phyloP scores from a whole-genome alignment of 768 basidiomycete genomes.

The Chiua virens region DNA sequence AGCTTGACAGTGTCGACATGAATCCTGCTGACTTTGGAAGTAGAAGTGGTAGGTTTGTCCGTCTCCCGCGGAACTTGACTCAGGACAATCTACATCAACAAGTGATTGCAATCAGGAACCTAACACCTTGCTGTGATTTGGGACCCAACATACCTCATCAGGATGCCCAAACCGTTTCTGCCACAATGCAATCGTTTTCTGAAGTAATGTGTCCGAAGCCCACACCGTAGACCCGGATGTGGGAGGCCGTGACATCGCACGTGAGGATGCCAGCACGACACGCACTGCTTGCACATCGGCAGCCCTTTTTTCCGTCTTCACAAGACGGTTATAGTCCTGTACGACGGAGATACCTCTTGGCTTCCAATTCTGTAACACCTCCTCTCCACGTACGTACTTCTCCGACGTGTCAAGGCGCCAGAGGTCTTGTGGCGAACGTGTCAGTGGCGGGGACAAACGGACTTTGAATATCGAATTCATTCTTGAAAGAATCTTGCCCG shows the following conservation, averaged over 20 bases:
- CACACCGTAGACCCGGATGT: slow-evolving; percentile 55
- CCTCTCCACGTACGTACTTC: slow-evolving; percentile 94
- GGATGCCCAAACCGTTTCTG: slow-evolving; percentile 75
- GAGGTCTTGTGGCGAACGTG: slow-evolving; percentile 83
- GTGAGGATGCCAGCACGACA: slow-evolving; percentile 63
- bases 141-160: slow-evolving; percentile 57
- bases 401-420: slow-evolving; percentile 95
- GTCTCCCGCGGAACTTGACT: slow-evolving; percentile 66
- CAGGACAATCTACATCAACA: slow-evolving; percentile 66
- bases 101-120: slow-evolving; percentile 13
- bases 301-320: slow-evolving; percentile 67
- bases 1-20: slow-evolving; percentile 61
- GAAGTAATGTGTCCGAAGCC: slow-evolving; percentile 65
- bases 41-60: slow-evolving; percentile 31
- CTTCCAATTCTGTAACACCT: slow-evolving; percentile 78
- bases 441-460: slow-evolving; percentile 77
- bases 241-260: slow-evolving; percentile 43
- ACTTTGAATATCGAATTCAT: slow-evolving; percentile 84
- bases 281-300: slow-evolving; percentile 91
- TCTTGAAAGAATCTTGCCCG: slow-evolving; percentile 74
- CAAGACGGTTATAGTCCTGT: slow-evolving; percentile 78
- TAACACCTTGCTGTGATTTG: neutral
- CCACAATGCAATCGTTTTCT: slow-evolving; percentile 77
- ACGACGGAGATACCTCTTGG: slow-evolving; percentile 87
- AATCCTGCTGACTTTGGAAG: slow-evolving; percentile 31